Evolutionary conservation across 495 filamentous ascomycete genomes (phyloP).

Genomic region (Aspergillus wentii): DNA sequence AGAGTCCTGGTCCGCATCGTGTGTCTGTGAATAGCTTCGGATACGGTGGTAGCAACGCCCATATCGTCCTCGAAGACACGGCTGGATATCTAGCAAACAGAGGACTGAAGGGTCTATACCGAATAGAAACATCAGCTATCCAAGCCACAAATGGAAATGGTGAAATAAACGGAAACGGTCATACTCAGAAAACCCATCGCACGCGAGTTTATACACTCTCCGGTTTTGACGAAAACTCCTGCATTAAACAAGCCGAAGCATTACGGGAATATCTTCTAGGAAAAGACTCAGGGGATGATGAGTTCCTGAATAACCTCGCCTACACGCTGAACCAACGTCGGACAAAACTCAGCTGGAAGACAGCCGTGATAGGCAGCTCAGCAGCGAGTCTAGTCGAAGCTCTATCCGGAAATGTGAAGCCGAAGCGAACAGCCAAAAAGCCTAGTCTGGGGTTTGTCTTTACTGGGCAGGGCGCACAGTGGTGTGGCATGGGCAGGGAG

Average conservation of each 20-base stretch:
- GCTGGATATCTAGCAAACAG: conserved; percentile 4
- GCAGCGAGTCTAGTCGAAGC: background rate
- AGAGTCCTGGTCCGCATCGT: conserved; percentile 16
- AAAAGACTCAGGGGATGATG: background rate
- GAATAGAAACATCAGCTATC: background rate
- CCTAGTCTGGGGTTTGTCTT: conserved; percentile 58
- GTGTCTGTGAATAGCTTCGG: conserved; percentile 34
- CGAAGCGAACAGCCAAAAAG: conserved; percentile 2
- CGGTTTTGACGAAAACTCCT: conserved; percentile 12
- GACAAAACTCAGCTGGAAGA: conserved; percentile 19
- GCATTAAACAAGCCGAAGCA: conserved; percentile 1
- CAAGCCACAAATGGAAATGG: background rate
- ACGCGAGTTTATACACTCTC: conserved; percentile 13
- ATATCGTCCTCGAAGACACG: conserved; percentile 34
- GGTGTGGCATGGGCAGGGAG: conserved; percentile 34
- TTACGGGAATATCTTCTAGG: conserved; percentile 11
- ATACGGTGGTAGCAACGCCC: conserved; percentile 36
- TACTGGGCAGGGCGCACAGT: conserved; percentile 68
- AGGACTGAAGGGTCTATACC: background rate
- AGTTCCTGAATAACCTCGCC: conserved; percentile 16
- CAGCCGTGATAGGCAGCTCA: conserved; percentile 8
- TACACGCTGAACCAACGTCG: conserved; percentile 24
- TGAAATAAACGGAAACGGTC: too few relatives aligned
- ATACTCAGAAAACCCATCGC: background rate
- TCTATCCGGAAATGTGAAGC: background rate